These are phyloP conservation scores for Ogataea ganodermae DNA, from an alignment of 805 yeast genomes.

Conservation along the genomic window DNA sequence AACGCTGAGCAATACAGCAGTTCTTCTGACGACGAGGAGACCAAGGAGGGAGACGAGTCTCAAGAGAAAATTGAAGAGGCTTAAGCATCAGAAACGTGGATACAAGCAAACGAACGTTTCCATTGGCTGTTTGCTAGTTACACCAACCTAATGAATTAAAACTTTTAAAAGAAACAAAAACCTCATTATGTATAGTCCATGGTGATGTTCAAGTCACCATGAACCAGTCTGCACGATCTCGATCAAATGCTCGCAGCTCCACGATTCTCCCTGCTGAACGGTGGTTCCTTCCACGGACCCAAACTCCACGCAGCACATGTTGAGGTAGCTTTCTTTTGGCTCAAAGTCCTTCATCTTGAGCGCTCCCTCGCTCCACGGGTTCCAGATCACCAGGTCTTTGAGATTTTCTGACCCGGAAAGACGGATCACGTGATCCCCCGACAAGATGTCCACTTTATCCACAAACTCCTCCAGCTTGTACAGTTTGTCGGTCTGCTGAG, in stretches of 20 bases:
- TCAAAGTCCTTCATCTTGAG: slow-evolving; percentile 20
- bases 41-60: slow-evolving; percentile 23
- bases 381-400: slow-evolving; percentile 24
- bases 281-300: slow-evolving; percentile 20
- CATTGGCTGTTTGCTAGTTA: background rate
- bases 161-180: background rate
- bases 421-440: slow-evolving; percentile 20
- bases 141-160: background rate
- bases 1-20: slow-evolving; percentile 26
- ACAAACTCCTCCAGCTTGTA: slow-evolving; percentile 7
- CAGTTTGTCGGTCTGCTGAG: slow-evolving; percentile 19
- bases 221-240: background rate
- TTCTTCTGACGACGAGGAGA: slow-evolving; percentile 32
- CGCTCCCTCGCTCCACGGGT: slow-evolving; percentile 23
- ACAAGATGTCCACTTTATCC: slow-evolving; percentile 17
- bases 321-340: slow-evolving; percentile 20
- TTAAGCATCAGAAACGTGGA: background rate
- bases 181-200: too few species aligned
- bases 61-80: slow-evolving; percentile 1
- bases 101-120: background rate
- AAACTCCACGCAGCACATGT: slow-evolving; percentile 26
- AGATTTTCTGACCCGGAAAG: slow-evolving; percentile 16
- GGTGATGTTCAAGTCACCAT: too few species aligned
- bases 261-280: slow-evolving; percentile 10
- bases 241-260: slow-evolving; percentile 22